Percentiles rank a stretch among this genome's conserved stretches.
Evolutionary conservation across 805 yeast genomes (phyloP).

Genomic region (Metschnikowia cubensis): DNA sequence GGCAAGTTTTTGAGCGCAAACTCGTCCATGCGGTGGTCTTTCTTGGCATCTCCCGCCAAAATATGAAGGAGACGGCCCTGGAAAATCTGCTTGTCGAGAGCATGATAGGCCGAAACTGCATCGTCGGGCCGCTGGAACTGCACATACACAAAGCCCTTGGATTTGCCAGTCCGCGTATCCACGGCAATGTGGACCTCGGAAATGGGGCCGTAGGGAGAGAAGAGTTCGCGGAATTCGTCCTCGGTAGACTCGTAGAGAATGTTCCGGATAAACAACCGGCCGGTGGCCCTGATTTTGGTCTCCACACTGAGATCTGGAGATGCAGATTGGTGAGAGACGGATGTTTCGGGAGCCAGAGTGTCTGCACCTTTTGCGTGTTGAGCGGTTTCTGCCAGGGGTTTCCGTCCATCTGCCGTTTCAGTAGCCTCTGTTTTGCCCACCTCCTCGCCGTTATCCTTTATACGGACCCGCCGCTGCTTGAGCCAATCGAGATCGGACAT

Average conservation of each 20-base stretch:
- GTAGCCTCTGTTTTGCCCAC: neutral
- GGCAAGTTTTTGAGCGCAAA: slow-evolving; percentile 89
- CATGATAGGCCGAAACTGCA: slow-evolving; percentile 72
- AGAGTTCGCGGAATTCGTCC: slow-evolving; percentile 65
- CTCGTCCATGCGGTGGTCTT: slow-evolving; percentile 81
- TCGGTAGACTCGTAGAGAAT: slow-evolving; percentile 77
- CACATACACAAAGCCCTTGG: slow-evolving; percentile 90
- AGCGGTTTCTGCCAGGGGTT: no score
- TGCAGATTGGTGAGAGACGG: no score
- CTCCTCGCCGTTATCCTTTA: slow-evolving; percentile 37
- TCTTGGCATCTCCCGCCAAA: slow-evolving; percentile 78
- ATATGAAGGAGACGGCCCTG: slow-evolving; percentile 93
- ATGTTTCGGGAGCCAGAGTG: no score
- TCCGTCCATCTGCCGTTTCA: no score
- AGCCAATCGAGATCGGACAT: slow-evolving; percentile 87
- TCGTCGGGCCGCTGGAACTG: slow-evolving; percentile 63
- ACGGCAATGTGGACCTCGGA: slow-evolving; percentile 91
- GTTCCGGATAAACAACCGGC: slow-evolving; percentile 85
- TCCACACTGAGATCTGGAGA: slow-evolving; percentile 19
- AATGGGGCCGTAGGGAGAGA: slow-evolving; percentile 62
- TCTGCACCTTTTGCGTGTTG: no score
- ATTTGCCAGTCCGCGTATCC: slow-evolving; percentile 83
- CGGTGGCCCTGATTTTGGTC: slow-evolving; percentile 57
- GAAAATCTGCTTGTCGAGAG: slow-evolving; percentile 81
- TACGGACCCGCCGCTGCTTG: slow-evolving; percentile 66